These are phyloP conservation scores for Acacia concinna DNA, from an alignment of 331 rosid genomes.

Conservation along the genomic window DNA sequence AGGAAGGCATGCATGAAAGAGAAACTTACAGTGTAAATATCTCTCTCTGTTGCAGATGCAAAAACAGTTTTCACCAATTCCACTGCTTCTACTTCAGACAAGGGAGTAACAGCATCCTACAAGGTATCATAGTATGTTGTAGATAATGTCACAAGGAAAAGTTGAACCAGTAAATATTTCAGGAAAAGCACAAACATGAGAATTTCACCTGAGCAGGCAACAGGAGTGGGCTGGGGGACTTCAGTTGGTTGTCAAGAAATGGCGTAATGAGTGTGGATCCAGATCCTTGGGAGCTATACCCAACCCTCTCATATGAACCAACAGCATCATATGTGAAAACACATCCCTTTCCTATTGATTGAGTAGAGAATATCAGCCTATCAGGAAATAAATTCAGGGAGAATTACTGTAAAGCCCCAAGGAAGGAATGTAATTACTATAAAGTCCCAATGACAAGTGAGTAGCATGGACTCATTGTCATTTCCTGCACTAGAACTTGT, in stretches of 20 bases:
- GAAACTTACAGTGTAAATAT: constrained; percentile 80
- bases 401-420: not conserved
- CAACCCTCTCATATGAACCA: constrained; percentile 97
- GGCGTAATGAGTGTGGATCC: constrained; percentile 94
- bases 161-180: constrained; percentile 8
- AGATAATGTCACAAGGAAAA: not conserved
- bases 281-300: constrained; percentile 91
- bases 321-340: constrained; percentile 97
- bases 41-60: constrained; percentile 94
- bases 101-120: constrained; percentile 50
- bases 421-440: not conserved
- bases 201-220: constrained; percentile 72
- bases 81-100: constrained; percentile 82
- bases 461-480: not conserved
- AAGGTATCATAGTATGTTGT: not conserved
- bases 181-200: constrained; percentile 2
- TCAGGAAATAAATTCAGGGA: not conserved
- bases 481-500: not conserved
- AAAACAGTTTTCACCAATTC: constrained; percentile 87
- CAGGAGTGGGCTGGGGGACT: constrained; percentile 91
- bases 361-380: not conserved
- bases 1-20: not conserved
- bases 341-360: constrained; percentile 81
- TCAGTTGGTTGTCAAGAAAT: constrained; percentile 83
- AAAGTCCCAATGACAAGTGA: not conserved